A percentile compares a stretch with the other conserved stretches of the same genome.
Evolutionary conservation across 805 yeast species (phyloP).

Genomic region (Candida tammaniensis): DNA sequence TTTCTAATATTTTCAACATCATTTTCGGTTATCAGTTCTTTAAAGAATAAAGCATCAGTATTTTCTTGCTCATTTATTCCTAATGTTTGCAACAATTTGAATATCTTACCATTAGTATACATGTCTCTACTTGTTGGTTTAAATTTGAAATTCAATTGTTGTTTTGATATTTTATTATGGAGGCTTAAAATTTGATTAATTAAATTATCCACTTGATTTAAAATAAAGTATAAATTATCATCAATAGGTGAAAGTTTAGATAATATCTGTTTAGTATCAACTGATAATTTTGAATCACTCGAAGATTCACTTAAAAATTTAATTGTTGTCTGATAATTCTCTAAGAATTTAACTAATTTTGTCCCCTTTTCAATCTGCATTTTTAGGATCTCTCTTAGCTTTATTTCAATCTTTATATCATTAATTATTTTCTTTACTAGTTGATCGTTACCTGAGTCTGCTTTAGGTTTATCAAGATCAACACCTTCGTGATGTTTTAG

Average conservation of each 20-base stretch:
- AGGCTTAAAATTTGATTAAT: conserved; percentile 26
- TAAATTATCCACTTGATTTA: conserved; percentile 42
- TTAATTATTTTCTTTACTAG: conserved; percentile 30
- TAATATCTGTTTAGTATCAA: conserved; percentile 22
- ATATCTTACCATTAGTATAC: conserved; percentile 39
- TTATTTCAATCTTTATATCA: conserved; percentile 43
- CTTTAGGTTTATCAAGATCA: conserved; percentile 14
- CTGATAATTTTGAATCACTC: conserved; percentile 12
- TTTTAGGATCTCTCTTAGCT: conserved; percentile 39
- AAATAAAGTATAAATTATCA: conserved; percentile 45
- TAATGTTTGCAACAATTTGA: conserved; percentile 26
- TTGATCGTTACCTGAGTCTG: conserved; percentile 21
- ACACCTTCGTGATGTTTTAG: conserved; percentile 66
- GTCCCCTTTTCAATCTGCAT: conserved; percentile 38
- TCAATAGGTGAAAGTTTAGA: conserved; percentile 43
- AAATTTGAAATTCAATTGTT: conserved; percentile 24
- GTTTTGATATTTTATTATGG: conserved; percentile 22
- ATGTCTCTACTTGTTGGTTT: conserved; percentile 33
- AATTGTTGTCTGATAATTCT: conserved; percentile 28
- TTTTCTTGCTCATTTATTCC: conserved; percentile 15
- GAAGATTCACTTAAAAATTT: conserved; percentile 21
- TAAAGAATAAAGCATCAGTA: conserved; percentile 3
- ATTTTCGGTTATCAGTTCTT: background rate
- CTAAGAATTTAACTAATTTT: conserved; percentile 30
- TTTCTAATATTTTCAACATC: conserved; percentile 7